These are phyloP conservation scores for Samsoniella hepiali DNA, from an alignment of 2,329 filamentous ascomycete genomes.

Conservation along the genomic window DNA sequence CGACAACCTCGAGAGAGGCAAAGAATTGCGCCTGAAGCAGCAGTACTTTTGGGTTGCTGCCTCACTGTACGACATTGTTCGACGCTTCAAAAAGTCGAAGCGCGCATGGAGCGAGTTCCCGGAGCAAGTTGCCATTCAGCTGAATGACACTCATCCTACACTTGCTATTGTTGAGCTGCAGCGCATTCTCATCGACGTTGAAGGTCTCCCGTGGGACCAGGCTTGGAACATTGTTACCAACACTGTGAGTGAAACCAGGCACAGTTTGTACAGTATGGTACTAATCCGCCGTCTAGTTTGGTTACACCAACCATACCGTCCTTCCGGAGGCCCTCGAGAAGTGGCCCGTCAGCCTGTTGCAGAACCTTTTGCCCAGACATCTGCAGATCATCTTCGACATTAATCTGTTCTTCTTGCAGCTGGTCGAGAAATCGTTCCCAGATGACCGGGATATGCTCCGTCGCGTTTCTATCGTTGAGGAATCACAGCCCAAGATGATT, in stretches of 20 bases:
- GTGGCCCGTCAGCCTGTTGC: constrained; percentile 90
- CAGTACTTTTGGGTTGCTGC: constrained; percentile 99
- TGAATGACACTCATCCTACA: constrained; percentile 97
- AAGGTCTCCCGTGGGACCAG: constrained; percentile 89
- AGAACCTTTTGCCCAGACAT: constrained; percentile 89
- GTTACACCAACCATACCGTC: constrained; percentile 98
- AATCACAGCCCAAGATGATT: constrained; percentile 95
- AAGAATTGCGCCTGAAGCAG: constrained; percentile 96
- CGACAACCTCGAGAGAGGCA: constrained; percentile 92
- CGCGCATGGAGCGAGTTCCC: constrained; percentile 88
- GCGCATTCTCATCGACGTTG: constrained; percentile 83
- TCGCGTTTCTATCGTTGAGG: constrained; percentile 95
- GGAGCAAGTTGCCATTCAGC: constrained; percentile 92
- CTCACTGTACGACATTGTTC: constrained; percentile 92
- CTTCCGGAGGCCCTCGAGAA: constrained; percentile 96
- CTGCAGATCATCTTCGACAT: constrained; percentile 98
- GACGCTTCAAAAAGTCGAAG: constrained; percentile 96
- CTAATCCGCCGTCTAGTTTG: constrained; percentile 54
- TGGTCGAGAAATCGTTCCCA: constrained; percentile 85
- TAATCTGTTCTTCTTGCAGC: constrained; percentile 89
- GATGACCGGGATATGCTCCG: constrained; percentile 80
- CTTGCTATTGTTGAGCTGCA: constrained; percentile 94
- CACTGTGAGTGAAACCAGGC: constrained; percentile 48
- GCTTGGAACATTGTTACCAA: constrained; percentile 79
- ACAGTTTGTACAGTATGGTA: neutral